These are phyloP conservation scores for Rheum nobile DNA, from an alignment of 148 eudicot genomes.

Conservation along the genomic window DNA sequence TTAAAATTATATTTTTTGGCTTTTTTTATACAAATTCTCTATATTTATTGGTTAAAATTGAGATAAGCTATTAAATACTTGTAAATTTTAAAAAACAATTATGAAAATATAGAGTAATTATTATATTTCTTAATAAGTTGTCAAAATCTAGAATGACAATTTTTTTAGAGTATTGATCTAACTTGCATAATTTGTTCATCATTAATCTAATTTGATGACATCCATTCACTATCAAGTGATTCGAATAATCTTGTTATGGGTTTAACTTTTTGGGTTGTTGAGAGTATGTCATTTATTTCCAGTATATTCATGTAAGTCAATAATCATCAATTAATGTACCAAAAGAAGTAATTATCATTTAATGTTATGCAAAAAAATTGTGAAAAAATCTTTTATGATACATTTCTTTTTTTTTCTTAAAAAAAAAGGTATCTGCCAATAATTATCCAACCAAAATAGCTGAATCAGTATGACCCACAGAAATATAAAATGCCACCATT, in stretches of 20 bases:
- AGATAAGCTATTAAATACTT: too few relatives aligned
- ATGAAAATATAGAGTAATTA: too few relatives aligned
- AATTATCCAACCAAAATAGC: background rate
- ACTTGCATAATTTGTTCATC: background rate
- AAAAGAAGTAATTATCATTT: background rate
- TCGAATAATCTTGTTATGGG: too few relatives aligned
- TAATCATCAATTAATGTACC: background rate
- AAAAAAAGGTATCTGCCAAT: background rate
- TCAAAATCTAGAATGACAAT: too few relatives aligned
- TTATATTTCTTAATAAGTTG: too few relatives aligned
- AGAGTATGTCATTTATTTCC: background rate
- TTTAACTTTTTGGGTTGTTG: too few relatives aligned
- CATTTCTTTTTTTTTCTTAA: background rate
- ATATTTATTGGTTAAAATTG: too few relatives aligned
- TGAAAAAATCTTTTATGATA: background rate
- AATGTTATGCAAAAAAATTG: background rate
- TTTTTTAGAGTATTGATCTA: too few relatives aligned
- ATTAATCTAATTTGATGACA: background rate
- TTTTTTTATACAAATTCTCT: too few relatives aligned
- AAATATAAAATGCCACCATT: constrained; percentile 15
- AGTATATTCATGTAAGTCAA: background rate
- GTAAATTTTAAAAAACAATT: too few relatives aligned
- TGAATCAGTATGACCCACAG: background rate
- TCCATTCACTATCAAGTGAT: too few relatives aligned
- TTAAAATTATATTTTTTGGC: too few relatives aligned